A percentile compares a stretch with the other conserved stretches of the same genome.
These are phyloP conservation scores for Knoxdaviesia capensis DNA, from an alignment of 2,329 filamentous ascomycete genomes.

Conservation along the genomic window DNA sequence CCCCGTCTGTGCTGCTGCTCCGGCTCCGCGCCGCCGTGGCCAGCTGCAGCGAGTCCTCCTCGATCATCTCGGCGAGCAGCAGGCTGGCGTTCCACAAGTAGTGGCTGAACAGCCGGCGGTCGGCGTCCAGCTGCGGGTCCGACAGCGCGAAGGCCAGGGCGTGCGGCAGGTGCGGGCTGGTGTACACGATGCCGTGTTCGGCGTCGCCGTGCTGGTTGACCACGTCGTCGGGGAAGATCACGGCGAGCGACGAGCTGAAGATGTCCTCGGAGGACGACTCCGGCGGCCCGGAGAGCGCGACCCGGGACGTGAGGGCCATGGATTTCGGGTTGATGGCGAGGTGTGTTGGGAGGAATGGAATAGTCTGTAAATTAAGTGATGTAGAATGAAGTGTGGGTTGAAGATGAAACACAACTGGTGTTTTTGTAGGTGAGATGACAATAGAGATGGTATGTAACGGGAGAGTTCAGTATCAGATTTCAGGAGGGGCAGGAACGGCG, in stretches of 20 bases:
- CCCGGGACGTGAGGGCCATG: constrained; percentile 23
- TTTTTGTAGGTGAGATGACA: background rate
- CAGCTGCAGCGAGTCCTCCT: constrained; percentile 21
- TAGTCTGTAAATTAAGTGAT: background rate
- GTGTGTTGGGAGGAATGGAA: background rate
- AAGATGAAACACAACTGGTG: background rate
- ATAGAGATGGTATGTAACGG: background rate
- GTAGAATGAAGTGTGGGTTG: background rate
- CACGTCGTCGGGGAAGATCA: constrained; percentile 49
- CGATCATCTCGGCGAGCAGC: constrained; percentile 32
- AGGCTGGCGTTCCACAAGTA: constrained; percentile 53
- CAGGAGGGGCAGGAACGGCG: no score
- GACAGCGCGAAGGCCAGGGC: constrained; percentile 23
- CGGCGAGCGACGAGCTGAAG: constrained; percentile 34
- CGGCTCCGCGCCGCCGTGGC: background rate
- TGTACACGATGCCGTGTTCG: constrained; percentile 36
- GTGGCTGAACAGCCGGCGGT: constrained; percentile 45
- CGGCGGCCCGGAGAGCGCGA: constrained; percentile 13
- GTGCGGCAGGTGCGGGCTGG: constrained; percentile 25
- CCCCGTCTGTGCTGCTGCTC: background rate
- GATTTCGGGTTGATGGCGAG: background rate
- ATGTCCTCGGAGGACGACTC: constrained; percentile 33
- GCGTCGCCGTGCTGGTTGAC: constrained; percentile 45
- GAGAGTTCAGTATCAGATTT: no score
- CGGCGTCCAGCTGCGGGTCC: constrained; percentile 28